Base-by-base conservation (phyloP, 164 flowering plant genomes). In the Vitis rupestris region DNA sequence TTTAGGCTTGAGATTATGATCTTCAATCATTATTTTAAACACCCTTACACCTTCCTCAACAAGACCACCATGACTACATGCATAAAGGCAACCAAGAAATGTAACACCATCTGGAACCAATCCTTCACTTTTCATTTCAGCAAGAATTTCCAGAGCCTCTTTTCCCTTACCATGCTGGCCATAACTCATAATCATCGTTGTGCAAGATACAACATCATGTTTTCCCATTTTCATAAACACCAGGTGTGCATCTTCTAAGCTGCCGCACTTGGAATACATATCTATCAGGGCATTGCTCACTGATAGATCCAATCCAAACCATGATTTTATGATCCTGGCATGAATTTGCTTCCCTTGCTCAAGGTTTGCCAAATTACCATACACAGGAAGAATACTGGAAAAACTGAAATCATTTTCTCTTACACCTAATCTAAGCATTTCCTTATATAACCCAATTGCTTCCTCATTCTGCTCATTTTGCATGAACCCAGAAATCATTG, bases 241-340 rank as follows among this genome's bases (percentile, higher is more conserved):
- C 58, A 61, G 16, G 16, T 64, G 59, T 13, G 79, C 76, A 53
- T 76, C 73, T 49, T 58, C 72, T 66, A 76, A 68, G 59, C 69
- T 72, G 31, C 79, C 79, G 50, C 79, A 76, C 60, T 72, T 72
- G 57, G 76, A 72, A 61, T 76, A 76, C 76, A 76, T 68, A 61
- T 76, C 73, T 4, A 76, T 68, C 3, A 76, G 76, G 53, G 79
- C 70, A 68, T 76, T 76, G 47, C 60, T 72, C 19, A 72, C 79
- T 4, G 67, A 50, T 49, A 64, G 50, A 61, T 72, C 76, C 8
- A 52, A 30, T 48, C 57, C 55, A 49, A 27, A 69, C 50, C 65
- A 30, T 14, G 76, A 76, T 19, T 72, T 72, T 9, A 62, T 57
- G 27, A 72, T 59, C 72, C 76, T 64, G 9, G 73, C 73, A 72